These are phyloP conservation scores for Fusarium mundagurra DNA, from an alignment of 2,329 filamentous ascomycete species.

Conservation along the genomic window DNA sequence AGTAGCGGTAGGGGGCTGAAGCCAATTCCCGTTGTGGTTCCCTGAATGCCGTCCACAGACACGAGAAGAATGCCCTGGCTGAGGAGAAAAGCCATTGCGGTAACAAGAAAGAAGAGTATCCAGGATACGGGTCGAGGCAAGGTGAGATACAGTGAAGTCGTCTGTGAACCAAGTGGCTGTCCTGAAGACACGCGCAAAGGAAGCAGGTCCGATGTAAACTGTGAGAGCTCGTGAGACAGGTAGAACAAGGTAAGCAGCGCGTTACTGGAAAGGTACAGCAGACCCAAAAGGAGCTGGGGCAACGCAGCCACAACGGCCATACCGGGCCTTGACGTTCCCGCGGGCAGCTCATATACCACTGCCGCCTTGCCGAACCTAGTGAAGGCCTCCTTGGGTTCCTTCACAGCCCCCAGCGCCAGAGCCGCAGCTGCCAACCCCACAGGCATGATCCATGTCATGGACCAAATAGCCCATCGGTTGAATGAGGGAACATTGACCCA, in stretches of 20 bases:
- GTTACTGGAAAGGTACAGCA: slow-evolving; percentile 60
- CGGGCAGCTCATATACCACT: slow-evolving; percentile 47
- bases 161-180: slow-evolving; percentile 56
- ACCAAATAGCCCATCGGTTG: slow-evolving; percentile 54
- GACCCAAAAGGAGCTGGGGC: slow-evolving; percentile 59
- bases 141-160: slow-evolving; percentile 59
- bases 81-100: slow-evolving; percentile 57
- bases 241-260: slow-evolving; percentile 58
- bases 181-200: slow-evolving; percentile 59
- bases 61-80: slow-evolving; percentile 55
- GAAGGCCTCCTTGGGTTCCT: slow-evolving; percentile 44
- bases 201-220: slow-evolving; percentile 49
- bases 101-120: slow-evolving; percentile 56
- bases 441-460: slow-evolving; percentile 52
- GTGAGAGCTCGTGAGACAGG: slow-evolving; percentile 61
- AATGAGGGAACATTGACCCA: slow-evolving; percentile 58
- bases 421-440: slow-evolving; percentile 51
- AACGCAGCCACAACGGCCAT: slow-evolving; percentile 54
- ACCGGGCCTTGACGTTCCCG: slow-evolving; percentile 39
- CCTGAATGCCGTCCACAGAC: slow-evolving; percentile 43
- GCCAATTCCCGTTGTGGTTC: slow-evolving; percentile 47
- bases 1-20: slow-evolving; percentile 57
- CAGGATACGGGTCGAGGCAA: slow-evolving; percentile 58
- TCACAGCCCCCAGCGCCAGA: slow-evolving; percentile 50
- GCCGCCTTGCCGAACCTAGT: slow-evolving; percentile 53